Base-by-base conservation (phyloP, 2,329 filamentous ascomycete genomes). In the Verticillium tricorpus region DNA sequence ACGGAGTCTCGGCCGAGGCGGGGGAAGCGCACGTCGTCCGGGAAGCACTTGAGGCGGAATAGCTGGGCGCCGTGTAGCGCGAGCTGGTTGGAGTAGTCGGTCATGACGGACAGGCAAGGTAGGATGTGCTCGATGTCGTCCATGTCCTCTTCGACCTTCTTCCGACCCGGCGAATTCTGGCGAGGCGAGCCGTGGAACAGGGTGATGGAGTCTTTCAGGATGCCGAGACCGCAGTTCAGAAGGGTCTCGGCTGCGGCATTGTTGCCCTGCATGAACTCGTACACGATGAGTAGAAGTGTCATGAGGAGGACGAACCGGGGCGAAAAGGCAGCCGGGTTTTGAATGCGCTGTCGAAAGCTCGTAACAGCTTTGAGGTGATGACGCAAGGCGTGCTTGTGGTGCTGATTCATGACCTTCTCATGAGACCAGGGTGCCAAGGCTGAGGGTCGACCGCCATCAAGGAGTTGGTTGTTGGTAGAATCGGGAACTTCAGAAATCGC, bases 81-180 rank as follows among this genome's bases (percentile, higher is more conserved):
- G 28, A 64, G 52, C 17, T 62, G 62, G 15, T 62, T 61, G 5
- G 65, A 63, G 22, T 60, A 56, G 17, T 62, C 60, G 56, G 61
- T 60, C 63, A 65, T 66, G 60, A 62, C 64, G 12, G 63, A 62
- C 17, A 65, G 61, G 45, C 61, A 65, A 15, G 65, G 62, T 12
- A 66, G 60, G 25, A 63, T 59, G 50, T 64, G 57, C 35, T 65
- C 65, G 50, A 65, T 66, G 31, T 66, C 65, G 19, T 59, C 45
- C n/a, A 66, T 52, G 12, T 61, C 61, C 22, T 50, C 45, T 22
- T 50, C 45, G 7, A 37, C 39, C 40, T 63, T 59, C 7, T 57
- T 56, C 8, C 31, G 19, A 15, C n/a, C 56, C 17, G 25, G 4
- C 2, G 55, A 22, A 22, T 6, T 37, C 15, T 58, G 32, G n/a